Evolutionary conservation across 2,329 filamentous ascomycete genomes (phyloP).

Genomic region (Stachybotrys chartarum): DNA sequence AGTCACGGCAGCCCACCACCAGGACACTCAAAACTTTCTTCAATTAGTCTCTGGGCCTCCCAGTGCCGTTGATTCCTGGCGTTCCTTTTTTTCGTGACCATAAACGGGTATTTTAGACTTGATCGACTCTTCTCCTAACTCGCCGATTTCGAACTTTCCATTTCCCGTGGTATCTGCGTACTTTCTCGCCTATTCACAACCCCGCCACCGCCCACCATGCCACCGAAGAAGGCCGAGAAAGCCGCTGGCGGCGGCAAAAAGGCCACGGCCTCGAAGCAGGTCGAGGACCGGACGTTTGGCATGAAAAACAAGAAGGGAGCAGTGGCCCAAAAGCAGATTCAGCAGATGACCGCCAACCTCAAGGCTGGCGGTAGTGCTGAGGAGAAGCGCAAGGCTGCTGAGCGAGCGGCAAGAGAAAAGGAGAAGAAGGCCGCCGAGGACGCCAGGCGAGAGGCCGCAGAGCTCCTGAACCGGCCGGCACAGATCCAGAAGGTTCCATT

Average conservation of each 20-base stretch:
- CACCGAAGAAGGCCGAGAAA: conserved; percentile 60
- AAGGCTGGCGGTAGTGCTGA: conserved; percentile 73
- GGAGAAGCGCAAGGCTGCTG: conserved; percentile 71
- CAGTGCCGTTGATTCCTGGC: background rate
- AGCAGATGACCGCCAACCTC: conserved; percentile 68
- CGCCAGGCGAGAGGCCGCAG: conserved; percentile 71
- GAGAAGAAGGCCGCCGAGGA: conserved; percentile 89
- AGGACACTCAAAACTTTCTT: conserved; percentile 9
- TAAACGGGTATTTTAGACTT: background rate
- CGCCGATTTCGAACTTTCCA: conserved; percentile 3
- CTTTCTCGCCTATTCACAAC: conserved; percentile 11
- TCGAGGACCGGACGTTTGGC: conserved; percentile 95
- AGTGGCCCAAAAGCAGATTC: conserved; percentile 83
- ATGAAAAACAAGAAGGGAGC: conserved; percentile 99
- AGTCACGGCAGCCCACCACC: conserved; percentile 17
- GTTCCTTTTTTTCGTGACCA: background rate
- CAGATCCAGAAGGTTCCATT: conserved; percentile 98
- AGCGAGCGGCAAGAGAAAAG: conserved; percentile 62
- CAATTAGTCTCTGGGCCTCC: conserved; percentile 2
- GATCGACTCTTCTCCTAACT: background rate
- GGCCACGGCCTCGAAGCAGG: conserved; percentile 50
- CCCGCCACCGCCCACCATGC: conserved; percentile 49
- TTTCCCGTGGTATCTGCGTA: conserved; percentile 5
- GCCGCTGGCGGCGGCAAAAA: conserved; percentile 44
- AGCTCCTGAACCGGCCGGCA: conserved; percentile 82